These are phyloP conservation scores for Groenewaldozyma auringiensis DNA, from an alignment of 1,139 yeast genomes.

Conservation along the genomic window DNA sequence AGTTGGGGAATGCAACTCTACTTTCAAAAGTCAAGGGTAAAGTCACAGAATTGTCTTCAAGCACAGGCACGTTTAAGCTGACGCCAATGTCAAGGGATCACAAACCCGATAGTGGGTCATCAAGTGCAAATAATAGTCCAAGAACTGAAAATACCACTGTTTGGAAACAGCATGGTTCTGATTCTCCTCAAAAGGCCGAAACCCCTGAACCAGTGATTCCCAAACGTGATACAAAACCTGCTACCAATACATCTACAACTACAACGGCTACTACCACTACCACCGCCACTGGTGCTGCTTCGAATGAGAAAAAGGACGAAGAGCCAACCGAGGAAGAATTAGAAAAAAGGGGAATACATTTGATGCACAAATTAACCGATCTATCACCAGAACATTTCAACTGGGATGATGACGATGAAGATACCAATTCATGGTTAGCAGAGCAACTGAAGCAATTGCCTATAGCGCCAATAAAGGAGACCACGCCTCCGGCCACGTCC, in stretches of 20 bases:
- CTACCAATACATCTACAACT: background rate
- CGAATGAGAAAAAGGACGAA: conserved; percentile 5
- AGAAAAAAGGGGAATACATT: conserved; percentile 29
- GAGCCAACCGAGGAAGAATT: conserved; percentile 32
- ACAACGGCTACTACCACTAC: background rate
- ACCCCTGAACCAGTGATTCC: conserved; percentile 1
- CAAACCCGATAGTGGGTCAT: conserved; percentile 11
- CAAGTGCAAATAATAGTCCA: conserved; percentile 20
- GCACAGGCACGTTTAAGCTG: conserved; percentile 31
- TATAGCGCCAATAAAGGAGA: conserved; percentile 5
- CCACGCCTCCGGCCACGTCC: conserved; percentile 5
- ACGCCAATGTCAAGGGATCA: conserved; percentile 27
- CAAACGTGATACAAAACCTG: background rate
- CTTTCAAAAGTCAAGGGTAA: conserved; percentile 18
- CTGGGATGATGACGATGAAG: conserved; percentile 40
- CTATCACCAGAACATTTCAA: conserved; percentile 24
- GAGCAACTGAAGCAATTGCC: conserved; percentile 11
- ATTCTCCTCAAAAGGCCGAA: conserved; percentile 9
- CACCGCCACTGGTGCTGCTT: conserved; percentile 3
- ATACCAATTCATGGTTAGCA: conserved; percentile 25
- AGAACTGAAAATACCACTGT: conserved; percentile 20
- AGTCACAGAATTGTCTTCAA: conserved; percentile 25
- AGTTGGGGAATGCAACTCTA: conserved; percentile 12
- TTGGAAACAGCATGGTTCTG: conserved; percentile 22
- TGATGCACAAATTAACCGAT: conserved; percentile 29